These are phyloP conservation scores for Gossypium schwendimanii DNA, from an alignment of 441 rosid genomes.

Conservation along the genomic window DNA sequence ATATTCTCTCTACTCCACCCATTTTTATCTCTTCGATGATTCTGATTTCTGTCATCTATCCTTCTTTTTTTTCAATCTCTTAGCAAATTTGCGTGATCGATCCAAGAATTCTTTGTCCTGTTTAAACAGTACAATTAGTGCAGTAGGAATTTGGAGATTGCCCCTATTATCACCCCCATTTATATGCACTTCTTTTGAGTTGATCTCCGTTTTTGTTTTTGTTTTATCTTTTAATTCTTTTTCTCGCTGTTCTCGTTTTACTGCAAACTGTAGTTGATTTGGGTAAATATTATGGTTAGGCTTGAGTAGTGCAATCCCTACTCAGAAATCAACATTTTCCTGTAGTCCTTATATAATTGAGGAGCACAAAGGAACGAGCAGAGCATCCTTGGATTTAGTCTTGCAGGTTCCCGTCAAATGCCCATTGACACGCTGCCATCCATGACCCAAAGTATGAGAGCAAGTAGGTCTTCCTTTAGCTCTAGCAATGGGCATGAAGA, in stretches of 20 bases:
- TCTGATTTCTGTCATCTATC: neutral
- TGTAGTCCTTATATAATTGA: neutral
- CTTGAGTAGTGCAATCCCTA: conserved; percentile 1
- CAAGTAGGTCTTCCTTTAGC: conserved; percentile 46
- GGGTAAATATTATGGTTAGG: neutral
- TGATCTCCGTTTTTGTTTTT: neutral
- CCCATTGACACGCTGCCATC: conserved; percentile 27
- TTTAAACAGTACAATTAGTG: neutral
- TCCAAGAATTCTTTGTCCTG: neutral
- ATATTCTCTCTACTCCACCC: neutral
- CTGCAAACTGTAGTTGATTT: neutral
- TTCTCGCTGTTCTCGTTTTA: neutral
- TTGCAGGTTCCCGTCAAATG: conserved; percentile 23
- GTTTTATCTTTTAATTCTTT: neutral
- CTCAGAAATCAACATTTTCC: neutral
- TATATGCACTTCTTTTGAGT: neutral
- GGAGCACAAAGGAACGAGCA: neutral
- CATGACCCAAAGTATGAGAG: conserved; percentile 47
- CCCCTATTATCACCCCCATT: neutral
- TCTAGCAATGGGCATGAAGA: conserved; percentile 39
- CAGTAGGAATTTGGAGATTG: neutral
- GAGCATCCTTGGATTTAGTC: neutral
- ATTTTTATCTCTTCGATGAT: neutral
- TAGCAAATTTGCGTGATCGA: neutral
- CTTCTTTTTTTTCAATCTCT: neutral